These are phyloP conservation scores for Chalciporus piperatus DNA, from an alignment of 768 basidiomycete genomes.

Conservation along the genomic window DNA sequence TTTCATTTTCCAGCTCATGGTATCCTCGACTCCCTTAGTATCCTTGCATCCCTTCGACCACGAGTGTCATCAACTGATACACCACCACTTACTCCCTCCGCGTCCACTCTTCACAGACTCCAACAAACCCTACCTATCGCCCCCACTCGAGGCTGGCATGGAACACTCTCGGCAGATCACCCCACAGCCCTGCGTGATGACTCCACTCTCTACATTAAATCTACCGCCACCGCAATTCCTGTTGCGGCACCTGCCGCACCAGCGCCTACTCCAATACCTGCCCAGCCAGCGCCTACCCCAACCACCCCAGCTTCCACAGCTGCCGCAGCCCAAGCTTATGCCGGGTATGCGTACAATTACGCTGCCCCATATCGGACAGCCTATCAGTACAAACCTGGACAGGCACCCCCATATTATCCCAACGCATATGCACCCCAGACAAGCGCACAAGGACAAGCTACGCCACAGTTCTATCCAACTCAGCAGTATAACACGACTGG, in stretches of 20 bases:
- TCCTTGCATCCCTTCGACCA: slow-evolving; percentile 71
- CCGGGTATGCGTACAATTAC: slow-evolving; percentile 37
- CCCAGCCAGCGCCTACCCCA: slow-evolving; percentile 22
- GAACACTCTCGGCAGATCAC: slow-evolving; percentile 60
- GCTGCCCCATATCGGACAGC: slow-evolving; percentile 31
- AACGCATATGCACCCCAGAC: slow-evolving; percentile 26
- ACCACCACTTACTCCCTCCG: slow-evolving; percentile 57
- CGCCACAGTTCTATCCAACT: slow-evolving; percentile 36
- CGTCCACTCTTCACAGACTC: slow-evolving; percentile 64
- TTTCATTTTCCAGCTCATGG: slow-evolving; percentile 54
- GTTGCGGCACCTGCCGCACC: slow-evolving; percentile 33
- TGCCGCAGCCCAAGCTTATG: slow-evolving; percentile 27
- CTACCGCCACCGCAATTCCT: slow-evolving; percentile 37
- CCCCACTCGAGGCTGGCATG: slow-evolving; percentile 67
- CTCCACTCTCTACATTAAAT: slow-evolving; percentile 64
- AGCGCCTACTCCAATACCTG: slow-evolving; percentile 33
- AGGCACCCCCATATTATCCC: slow-evolving; percentile 33
- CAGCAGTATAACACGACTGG: slow-evolving; percentile 34
- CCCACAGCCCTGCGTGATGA: slow-evolving; percentile 70
- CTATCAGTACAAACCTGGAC: slow-evolving; percentile 39
- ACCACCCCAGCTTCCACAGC: slow-evolving; percentile 24
- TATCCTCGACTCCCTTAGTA: slow-evolving; percentile 65
- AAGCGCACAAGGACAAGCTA: slow-evolving; percentile 24
- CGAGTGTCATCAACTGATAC: slow-evolving; percentile 43
- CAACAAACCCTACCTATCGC: slow-evolving; percentile 65